phyloP scores from a whole-genome alignment of 202 grass and related monocot genomes.

The Carex sylvatica region DNA sequence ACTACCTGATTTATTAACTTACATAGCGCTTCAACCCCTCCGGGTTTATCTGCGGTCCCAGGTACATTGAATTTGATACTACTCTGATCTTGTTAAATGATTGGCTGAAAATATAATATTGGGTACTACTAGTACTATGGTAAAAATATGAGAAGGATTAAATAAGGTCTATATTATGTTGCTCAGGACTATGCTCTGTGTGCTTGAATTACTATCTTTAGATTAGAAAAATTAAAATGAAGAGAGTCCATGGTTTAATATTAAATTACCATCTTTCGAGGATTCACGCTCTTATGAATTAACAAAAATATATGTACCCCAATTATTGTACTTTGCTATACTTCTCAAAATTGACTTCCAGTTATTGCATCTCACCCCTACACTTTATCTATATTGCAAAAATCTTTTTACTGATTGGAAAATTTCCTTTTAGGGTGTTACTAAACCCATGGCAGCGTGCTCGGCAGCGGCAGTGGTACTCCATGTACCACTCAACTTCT shows the following conservation, averaged over 20 bases:
- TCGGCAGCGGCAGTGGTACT: constrained; percentile 73
- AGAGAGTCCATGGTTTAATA: background rate
- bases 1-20: constrained; percentile 72
- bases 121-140: background rate
- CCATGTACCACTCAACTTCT: constrained; percentile 75
- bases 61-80: constrained; percentile 18
- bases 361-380: background rate
- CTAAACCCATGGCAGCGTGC: constrained; percentile 86
- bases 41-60: constrained; percentile 88
- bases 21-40: constrained; percentile 74
- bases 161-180: background rate
- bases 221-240: constrained; percentile 5
- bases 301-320: background rate
- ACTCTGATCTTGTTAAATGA: background rate
- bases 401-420: background rate
- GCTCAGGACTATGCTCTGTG: background rate
- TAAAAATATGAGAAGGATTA: background rate
- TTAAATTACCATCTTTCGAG: background rate
- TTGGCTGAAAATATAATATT: background rate
- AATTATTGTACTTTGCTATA: constrained; percentile 12
- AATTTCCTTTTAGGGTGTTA: constrained; percentile 45
- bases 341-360: background rate
- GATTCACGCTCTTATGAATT: background rate
- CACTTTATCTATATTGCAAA: background rate
- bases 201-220: background rate